A percentile compares a stretch with the other conserved stretches of the same genome.
Evolutionary conservation across 1,284 basidiomycete genomes (phyloP).

Genomic region (Naganishia cerealis): DNA sequence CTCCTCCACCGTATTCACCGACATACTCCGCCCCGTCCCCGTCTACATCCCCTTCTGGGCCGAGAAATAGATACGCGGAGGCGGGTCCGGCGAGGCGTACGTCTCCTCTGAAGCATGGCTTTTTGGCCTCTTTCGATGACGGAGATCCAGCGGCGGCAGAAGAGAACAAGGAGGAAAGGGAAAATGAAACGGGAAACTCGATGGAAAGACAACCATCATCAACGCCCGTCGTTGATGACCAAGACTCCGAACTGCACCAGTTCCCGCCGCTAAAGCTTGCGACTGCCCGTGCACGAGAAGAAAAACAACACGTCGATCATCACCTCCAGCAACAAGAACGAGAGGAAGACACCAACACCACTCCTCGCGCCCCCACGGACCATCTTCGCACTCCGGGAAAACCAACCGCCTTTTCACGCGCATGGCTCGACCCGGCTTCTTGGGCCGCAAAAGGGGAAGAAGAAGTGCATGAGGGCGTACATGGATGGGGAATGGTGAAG

Average conservation of each 20-base stretch:
- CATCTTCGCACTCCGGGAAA: neutral
- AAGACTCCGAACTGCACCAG: neutral
- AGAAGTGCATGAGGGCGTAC: constrained; percentile 3
- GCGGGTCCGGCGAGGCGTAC: neutral
- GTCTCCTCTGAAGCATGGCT: constrained; percentile 10
- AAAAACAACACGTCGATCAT: neutral
- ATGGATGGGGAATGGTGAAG: constrained; percentile 11
- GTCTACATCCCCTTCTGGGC: neutral
- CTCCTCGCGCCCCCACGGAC: neutral
- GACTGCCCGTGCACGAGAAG: neutral
- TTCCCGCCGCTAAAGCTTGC: constrained; percentile 10
- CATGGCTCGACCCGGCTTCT: constrained; percentile 7
- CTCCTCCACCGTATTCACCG: neutral
- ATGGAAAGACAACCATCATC: too few relatives aligned
- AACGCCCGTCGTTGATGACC: neutral
- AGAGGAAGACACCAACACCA: neutral
- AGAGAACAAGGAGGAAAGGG: neutral
- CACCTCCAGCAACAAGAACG: neutral
- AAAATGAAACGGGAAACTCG: neutral
- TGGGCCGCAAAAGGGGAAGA: constrained; percentile 8
- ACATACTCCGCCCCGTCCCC: neutral
- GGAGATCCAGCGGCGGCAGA: constrained; percentile 5
- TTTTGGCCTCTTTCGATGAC: neutral
- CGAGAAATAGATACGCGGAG: neutral
- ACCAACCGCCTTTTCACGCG: constrained; percentile 15